Conservation (phyloP, 495 filamentous ascomycete genomes). For the Neurospora terricola region DNA sequence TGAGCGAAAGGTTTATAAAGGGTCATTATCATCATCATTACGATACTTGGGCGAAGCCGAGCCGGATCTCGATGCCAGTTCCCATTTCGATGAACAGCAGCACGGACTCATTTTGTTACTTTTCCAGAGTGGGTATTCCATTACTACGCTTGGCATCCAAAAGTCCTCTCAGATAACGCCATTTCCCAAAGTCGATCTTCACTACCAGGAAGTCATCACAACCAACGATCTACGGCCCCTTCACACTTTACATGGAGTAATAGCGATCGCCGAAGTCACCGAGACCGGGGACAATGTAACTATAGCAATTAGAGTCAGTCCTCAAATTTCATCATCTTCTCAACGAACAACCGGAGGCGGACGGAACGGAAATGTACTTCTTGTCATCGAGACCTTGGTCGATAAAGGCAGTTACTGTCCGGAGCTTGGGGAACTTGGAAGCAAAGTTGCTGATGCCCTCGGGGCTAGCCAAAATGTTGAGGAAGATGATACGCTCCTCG, state of each 20-base stretch:
- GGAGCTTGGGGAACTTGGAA: slow-evolving; percentile 78
- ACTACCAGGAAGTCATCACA: background rate
- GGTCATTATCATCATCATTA: background rate
- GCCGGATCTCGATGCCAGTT: background rate
- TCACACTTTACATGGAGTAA: slow-evolving; percentile 64
- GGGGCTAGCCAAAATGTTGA: slow-evolving; percentile 93
- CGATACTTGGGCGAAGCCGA: background rate
- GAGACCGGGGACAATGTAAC: slow-evolving; percentile 91
- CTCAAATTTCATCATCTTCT: slow-evolving; percentile 5
- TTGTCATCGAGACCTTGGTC: slow-evolving; percentile 90
- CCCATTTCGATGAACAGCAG: background rate
- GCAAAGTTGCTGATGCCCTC: slow-evolving; percentile 87
- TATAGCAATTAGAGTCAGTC: slow-evolving; percentile 25
- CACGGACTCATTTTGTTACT: background rate
- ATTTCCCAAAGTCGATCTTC: background rate
- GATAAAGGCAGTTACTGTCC: slow-evolving; percentile 94
- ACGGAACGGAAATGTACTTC: slow-evolving; percentile 53
- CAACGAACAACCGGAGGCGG: slow-evolving; percentile 7
- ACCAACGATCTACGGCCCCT: background rate
- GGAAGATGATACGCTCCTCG: slow-evolving; percentile 87
- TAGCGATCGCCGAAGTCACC: slow-evolving; percentile 97
- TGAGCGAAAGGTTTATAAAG: background rate
- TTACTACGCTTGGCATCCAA: background rate
- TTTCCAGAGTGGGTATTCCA: background rate
- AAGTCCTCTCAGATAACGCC: background rate